A percentile compares a stretch with the other conserved stretches of the same genome.
phyloP scores from a whole-genome alignment of 2,329 filamentous ascomycete species.

The Chaetomium globosum region DNA sequence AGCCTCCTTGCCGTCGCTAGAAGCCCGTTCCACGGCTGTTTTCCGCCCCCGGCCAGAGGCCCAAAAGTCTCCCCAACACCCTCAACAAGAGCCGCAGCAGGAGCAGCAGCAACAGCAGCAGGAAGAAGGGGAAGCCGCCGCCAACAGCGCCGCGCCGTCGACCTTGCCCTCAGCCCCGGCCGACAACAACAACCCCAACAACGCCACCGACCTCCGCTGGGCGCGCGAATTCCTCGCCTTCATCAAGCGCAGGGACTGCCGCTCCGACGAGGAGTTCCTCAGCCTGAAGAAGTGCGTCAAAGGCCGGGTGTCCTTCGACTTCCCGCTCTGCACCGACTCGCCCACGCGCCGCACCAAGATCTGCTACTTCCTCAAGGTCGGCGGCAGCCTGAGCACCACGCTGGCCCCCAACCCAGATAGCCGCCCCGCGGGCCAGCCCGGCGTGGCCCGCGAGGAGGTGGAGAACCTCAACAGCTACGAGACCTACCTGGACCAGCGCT shows the following conservation, averaged over 20 bases:
- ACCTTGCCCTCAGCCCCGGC: background rate
- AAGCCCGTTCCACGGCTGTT: background rate
- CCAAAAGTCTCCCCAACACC: too few species aligned
- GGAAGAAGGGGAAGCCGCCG: too few species aligned
- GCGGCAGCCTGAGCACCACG: conserved; percentile 1
- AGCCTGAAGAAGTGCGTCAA: background rate
- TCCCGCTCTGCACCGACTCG: background rate
- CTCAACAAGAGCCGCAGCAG: too few species aligned
- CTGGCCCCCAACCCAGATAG: background rate
- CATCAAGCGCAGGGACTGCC: conserved; percentile 14
- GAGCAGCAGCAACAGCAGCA: background rate
- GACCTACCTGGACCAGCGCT: background rate
- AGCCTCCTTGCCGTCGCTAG: background rate
- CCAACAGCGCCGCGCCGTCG: too few species aligned
- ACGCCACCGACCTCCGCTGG: background rate
- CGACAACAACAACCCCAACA: background rate
- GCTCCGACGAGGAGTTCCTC: background rate
- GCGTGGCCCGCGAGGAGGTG: background rate
- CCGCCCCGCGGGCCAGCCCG: background rate
- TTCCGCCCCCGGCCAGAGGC: background rate
- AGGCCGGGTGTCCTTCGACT: background rate
- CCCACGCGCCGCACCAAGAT: background rate
- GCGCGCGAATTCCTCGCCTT: background rate
- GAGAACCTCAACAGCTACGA: conserved; percentile 2
- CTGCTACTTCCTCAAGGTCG: conserved; percentile 15